phyloP scores from a whole-genome alignment of 2,329 filamentous ascomycete genomes.

The Teratosphaeriaceae sp. region DNA sequence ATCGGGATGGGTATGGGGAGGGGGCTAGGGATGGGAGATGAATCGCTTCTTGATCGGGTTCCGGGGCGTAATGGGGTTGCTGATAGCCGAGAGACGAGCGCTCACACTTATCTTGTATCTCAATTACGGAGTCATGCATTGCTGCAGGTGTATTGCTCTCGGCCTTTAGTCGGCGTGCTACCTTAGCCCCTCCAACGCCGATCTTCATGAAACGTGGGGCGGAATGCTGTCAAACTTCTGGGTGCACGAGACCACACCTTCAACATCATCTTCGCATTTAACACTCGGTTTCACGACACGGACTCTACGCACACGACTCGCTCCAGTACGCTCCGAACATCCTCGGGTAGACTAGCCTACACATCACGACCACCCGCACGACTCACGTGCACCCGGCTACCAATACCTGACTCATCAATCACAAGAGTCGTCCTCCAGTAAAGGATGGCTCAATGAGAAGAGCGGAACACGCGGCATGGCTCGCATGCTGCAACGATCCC shows the following conservation, averaged over 20 bases:
- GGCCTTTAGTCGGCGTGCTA: no score
- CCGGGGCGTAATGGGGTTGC: background rate
- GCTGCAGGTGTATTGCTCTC: no score
- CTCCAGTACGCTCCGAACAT: no score
- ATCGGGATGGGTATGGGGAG: constrained; percentile 23
- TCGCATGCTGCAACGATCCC: constrained; percentile 7
- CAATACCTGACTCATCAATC: no score
- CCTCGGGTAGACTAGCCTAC: no score
- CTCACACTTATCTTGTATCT: no score
- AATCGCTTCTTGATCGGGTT: constrained; percentile 4
- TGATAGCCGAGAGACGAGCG: no score
- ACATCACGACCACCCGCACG: no score
- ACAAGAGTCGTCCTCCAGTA: background rate
- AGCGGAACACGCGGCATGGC: constrained; percentile 7
- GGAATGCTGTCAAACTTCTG: background rate
- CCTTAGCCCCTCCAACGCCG: background rate
- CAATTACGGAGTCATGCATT: no score
- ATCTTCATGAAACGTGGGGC: background rate
- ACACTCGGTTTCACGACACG: no score
- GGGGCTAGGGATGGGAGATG: constrained; percentile 15
- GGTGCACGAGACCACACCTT: background rate
- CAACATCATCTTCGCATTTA: background rate
- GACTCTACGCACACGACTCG: no score
- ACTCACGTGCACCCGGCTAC: no score
- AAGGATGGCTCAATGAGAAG: constrained; percentile 7